Percentiles rank a stretch among this genome's conserved stretches.
These are phyloP conservation scores for Penicillium goetzii DNA, from an alignment of 495 filamentous ascomycete genomes.

Conservation along the genomic window DNA sequence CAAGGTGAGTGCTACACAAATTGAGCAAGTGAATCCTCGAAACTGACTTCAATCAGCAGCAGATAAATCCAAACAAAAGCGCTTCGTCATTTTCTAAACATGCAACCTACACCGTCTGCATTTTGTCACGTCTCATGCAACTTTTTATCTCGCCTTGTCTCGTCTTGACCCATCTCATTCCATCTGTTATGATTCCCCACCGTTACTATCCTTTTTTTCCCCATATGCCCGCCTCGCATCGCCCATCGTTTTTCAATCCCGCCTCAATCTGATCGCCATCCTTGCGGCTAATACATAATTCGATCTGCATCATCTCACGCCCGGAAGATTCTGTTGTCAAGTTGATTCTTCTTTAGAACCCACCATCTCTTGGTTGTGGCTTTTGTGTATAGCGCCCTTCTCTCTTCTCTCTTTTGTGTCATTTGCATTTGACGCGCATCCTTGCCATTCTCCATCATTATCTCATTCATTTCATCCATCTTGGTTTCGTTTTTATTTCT, in stretches of 20 bases:
- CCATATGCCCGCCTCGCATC: not conserved
- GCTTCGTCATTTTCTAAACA: constrained; percentile 39
- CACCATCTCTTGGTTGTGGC: not conserved
- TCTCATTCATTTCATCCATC: not conserved
- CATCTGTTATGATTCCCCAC: not conserved
- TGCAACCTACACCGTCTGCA: not conserved
- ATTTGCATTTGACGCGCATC: constrained; percentile 1
- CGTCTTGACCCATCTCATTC: not conserved
- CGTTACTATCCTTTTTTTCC: not conserved
- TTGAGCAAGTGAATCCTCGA: not conserved
- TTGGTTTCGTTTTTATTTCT: not conserved
- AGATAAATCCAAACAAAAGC: constrained; percentile 37
- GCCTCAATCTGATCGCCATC: not conserved
- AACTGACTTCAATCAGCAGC: not conserved
- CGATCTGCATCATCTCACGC: not conserved
- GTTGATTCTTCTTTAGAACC: not conserved
- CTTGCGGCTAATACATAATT: not conserved
- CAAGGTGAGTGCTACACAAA: constrained; percentile 19
- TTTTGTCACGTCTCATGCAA: constrained; percentile 5
- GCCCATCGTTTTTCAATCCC: not conserved
- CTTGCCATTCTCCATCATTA: not conserved
- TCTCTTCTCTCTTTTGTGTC: not conserved
- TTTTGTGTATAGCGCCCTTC: not conserved
- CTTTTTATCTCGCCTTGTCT: not conserved
- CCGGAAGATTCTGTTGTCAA: not conserved